Base-by-base conservation (phyloP, 2,329 filamentous ascomycete species). In the Knufia fluminis region DNA sequence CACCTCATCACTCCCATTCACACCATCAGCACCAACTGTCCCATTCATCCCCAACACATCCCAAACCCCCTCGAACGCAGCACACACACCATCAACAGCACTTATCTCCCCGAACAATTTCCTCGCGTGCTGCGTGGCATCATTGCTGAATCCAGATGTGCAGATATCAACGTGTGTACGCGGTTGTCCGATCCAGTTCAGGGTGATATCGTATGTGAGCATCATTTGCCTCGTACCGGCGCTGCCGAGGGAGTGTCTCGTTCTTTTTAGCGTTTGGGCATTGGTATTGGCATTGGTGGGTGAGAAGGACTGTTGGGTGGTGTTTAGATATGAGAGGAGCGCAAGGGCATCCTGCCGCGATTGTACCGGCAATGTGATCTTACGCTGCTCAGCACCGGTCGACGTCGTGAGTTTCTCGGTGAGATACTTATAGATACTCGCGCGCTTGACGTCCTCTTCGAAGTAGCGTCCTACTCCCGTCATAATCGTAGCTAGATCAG, bases 391-490 rank as follows among this genome's bases (percentile, higher is more conserved):
- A 22, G 16, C 3, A 4, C 3, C 16, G 6, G 4, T 17, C 7
- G 14, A 8, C 24, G 42, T 19, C 24, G 8, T n/a, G 3, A 32
- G 53, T 8, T 47, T 43, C 17, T 39, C 14, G 9, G 50, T 32
- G 22, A 59, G 32, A n/a, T 39, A 39, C 14, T 46, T 50, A 26
- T 58, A 58, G 19, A 52, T 23, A 40, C 49, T 56, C 9, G 59
- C 56, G n/a, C 59, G 49, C 39, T 55, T 47, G 7, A 59, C 47
- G 7, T 49, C 44, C 16, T 53, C 54, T 38, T 23, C 42, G 46
- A 59, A 59, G 46, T 55, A 59, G 43, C 51, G 45, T 8, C 57
- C 59, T 9, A 58, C 47, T 12, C 54, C 59, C 53, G 57, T 59
- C 12, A 59, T 39, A 20, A 58, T 19, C 1, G 51, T 53, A 22